Evolutionary conservation across 2,329 filamentous ascomycete species (phyloP), one percentile per base, ranked within the genome.

Genomic region (Cercospora sojina): DNA sequence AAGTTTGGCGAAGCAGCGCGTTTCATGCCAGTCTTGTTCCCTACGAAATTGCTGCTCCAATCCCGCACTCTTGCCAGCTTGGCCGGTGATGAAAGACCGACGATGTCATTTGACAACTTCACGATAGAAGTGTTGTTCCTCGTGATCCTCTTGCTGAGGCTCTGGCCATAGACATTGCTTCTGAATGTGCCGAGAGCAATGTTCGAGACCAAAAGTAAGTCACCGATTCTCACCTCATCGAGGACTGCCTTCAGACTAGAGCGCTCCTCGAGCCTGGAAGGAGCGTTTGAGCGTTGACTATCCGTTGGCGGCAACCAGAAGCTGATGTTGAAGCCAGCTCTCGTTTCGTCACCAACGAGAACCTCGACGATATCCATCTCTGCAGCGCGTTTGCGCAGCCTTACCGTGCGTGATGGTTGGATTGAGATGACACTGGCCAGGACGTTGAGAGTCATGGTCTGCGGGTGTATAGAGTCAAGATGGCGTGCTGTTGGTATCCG

Each of bases 301-400:
- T 78, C 73, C 20, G 68, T 63, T 2, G 81, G 78, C 4, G 84
- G 79, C 1, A 96, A 81, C 94, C 94, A 98, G 76, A 96, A 92
- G 2, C 90, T 93, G 64, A 97, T 83, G 29, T 85, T 87, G 79
- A 97, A 96, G 2, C 90, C 91, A 0, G 91, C 87, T 69, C 85
- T 87, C 0, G 93, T 96, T 60, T 97, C 91, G 77, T 98, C 94
- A 5, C 91, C 93, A 0, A 97, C 87, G 1, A 93, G 82, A 2
- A 95, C 78, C 77, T 96, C 92, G 47, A 94, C 81, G 3, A 96
- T 83, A 5, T 90, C 86, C 60, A 89, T 83, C 51, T 82, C 78
- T 67, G 79, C 62, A 59, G 62, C 35, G 32, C 64, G 62, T 80
- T 82, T 74, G 43, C 86, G 84, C 0, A 93, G 91, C 31, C 82